Base-by-base conservation (phyloP, 2,329 filamentous ascomycete species). In the Berkeleyomyces rouxiae region DNA sequence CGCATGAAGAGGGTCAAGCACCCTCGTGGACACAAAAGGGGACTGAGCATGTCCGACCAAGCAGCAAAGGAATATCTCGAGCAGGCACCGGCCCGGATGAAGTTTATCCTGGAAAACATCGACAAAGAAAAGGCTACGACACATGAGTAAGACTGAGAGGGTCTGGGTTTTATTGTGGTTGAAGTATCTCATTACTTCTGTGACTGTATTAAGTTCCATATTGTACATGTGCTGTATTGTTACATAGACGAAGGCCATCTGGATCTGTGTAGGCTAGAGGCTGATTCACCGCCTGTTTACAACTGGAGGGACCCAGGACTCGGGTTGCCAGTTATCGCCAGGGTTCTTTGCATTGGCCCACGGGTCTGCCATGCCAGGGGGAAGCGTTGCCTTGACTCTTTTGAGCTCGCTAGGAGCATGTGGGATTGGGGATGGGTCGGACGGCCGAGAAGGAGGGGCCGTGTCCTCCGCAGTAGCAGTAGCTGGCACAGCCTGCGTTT, bases 261-360 rank as follows among this genome's bases (percentile, higher is more conserved):
- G 43, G 13, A 46, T 46, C 43, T 46, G 43, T 58, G 11, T 60
- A n/a, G 39, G 11, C 13, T 46, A 6, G 7, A 31, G 36, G 31
- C 23, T 33, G 9, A 5, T 55, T 33, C 63, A 64, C 49, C 64
- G 66, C 65, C 71, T 73, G 67, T 70, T 75, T 9, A 67, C 61
- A n/a, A 75, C 67, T 1, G 72, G 71, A 3, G 82, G 82, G 4
- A 71, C 74, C 85, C 85, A 88, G 2, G 82, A 74, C 58, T 80
- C 70, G 0, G 86, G 86, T 71, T 87, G 82, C 83, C 84, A 88
- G n/a, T 73, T 76, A 70, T 87, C 83, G 61, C 83, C 77, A 0
- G 83, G 81, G 0, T 76, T 78, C 23, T 68, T 75, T 0, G 78
- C 75, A 66, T 75, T 77, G 39, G 79, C 79, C 83, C 84, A 87